Evolutionary conservation across 495 filamentous ascomycete genomes (phyloP).

Genomic region (Xylaria grammica): DNA sequence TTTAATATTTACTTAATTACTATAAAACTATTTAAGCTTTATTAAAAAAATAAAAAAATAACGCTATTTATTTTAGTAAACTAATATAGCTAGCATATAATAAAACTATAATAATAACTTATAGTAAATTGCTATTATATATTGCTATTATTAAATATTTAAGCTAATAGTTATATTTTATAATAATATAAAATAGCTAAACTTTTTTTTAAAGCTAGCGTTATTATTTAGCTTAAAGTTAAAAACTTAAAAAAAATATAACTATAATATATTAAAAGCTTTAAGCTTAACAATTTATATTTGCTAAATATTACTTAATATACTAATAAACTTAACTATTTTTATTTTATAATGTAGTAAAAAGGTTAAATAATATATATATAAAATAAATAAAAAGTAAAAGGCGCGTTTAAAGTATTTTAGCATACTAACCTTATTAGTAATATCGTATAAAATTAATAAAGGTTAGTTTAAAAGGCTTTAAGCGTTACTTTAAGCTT

Average conservation of each 20-base stretch:
- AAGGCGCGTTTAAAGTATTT: neutral
- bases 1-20: too few relatives aligned
- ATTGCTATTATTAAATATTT: too few relatives aligned
- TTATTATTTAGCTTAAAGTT: neutral
- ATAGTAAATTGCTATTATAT: too few relatives aligned
- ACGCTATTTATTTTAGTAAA: too few relatives aligned
- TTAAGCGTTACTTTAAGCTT: neutral
- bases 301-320: neutral
- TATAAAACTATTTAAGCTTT: too few relatives aligned
- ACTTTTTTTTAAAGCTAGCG: too few relatives aligned
- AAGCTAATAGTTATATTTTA: too few relatives aligned
- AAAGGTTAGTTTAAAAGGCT: neutral
- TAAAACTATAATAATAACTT: too few relatives aligned
- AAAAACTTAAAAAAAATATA: neutral
- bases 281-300: neutral
- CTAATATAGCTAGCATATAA: too few relatives aligned
- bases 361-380: neutral
- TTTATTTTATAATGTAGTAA: neutral
- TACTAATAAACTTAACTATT: neutral
- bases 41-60: too few relatives aligned
- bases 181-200: too few relatives aligned
- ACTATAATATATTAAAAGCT: too few relatives aligned
- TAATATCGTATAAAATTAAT: neutral
- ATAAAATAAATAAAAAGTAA: neutral
- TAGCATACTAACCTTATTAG: conserved; percentile 8